Evolutionary conservation across 441 rosid genomes (phyloP).

Genomic region (Flueggea neowawraea): DNA sequence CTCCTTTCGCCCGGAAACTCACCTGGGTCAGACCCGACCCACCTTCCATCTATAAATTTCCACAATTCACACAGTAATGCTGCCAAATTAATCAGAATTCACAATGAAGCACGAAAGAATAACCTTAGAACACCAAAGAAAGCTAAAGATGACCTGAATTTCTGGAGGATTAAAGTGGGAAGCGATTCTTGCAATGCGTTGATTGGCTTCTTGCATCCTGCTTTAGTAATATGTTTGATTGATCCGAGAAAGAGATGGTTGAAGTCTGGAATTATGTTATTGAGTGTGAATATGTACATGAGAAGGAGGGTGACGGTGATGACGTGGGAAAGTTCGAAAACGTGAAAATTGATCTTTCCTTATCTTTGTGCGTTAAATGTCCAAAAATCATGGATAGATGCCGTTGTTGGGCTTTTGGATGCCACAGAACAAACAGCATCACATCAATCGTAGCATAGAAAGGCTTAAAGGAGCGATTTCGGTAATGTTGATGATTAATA

Average conservation of each 20-base stretch:
- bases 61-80: too few species aligned
- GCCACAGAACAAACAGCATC: too few species aligned
- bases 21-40: slow-evolving; percentile 35
- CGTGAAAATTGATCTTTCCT: not conserved
- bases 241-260: too few species aligned
- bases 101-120: not conserved
- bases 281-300: not conserved
- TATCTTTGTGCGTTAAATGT: not conserved
- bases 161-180: slow-evolving; percentile 63
- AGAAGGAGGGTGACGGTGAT: slow-evolving; percentile 15
- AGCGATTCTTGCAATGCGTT: slow-evolving; percentile 66
- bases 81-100: not conserved
- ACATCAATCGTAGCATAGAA: too few species aligned
- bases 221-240: not conserved
- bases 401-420: too few species aligned
- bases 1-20: slow-evolving; percentile 74
- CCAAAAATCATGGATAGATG: too few species aligned
- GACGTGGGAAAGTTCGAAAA: slow-evolving; percentile 1
- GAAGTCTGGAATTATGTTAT: too few species aligned
- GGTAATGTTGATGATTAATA: too few species aligned
- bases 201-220: slow-evolving; percentile 33
- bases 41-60: slow-evolving; percentile 27
- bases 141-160: slow-evolving; percentile 24
- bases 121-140: not conserved
- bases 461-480: too few species aligned